Base-by-base conservation (phyloP, 2,329 filamentous ascomycete species). In the Rugonectria rugulosa region DNA sequence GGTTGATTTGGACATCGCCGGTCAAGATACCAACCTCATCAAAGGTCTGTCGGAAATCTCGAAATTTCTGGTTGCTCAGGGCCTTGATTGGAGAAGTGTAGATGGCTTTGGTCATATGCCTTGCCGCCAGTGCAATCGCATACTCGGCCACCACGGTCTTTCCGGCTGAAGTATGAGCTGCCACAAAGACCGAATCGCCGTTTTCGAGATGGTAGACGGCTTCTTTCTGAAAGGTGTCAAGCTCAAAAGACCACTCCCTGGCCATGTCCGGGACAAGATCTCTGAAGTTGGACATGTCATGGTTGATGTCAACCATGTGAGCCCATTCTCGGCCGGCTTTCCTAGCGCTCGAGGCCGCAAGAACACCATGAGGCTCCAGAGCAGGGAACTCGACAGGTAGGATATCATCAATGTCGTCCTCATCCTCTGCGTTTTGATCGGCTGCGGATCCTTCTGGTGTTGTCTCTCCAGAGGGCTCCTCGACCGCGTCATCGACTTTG, bases 31-130 rank as follows among this genome's bases (percentile, higher is more conserved):
- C 95, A 15, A 99, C 95, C 73, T 99, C 95, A 56, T 96, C 92
- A 68, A 99, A 99, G 0, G 86, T 87, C 52, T 88, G 84, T 53
- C 92, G 86, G 72, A 99, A 99, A 72, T 99, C 95, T 61, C 95
- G 87, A 75, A 98, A 99, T 73, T 99, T 99, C 71, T 99, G 95
- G 71, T 99, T 99, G 75, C 95, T 98, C 53, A 99, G 79, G 3
- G 95, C 95, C 73, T 99, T 99, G 79, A 99, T 99, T 0, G 95
- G 95, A 1, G 95, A 98, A 0, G 95, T 99, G 73, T 99, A 99
- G 61, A 99, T 99, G 19, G 95, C 94, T 73, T 99, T 99, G 8
- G 95, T 99, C 94, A 98, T 98, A 72, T 99, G 95, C 70, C 94
- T 96, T n/a, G 92, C 89, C 24, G 95, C 95, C 55, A 99, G 80